Evolutionary conservation across 2,329 filamentous ascomycete genomes (phyloP).

Genomic region (Chaetomiaceae sp.): DNA sequence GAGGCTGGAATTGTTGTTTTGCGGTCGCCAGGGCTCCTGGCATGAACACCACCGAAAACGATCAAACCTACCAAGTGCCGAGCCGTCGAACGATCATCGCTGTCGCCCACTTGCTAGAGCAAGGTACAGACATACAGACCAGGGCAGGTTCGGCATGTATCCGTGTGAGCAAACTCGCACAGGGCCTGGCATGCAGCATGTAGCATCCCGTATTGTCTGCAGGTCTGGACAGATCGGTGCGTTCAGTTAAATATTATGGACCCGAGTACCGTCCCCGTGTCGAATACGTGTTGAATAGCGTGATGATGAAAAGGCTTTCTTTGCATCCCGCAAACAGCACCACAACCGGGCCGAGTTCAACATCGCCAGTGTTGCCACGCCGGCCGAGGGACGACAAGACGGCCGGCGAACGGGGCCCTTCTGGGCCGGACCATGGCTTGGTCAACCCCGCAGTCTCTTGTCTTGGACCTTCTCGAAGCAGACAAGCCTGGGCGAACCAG

Average conservation of each 20-base stretch:
- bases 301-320: too few species aligned
- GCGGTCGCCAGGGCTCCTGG: background rate
- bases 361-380: background rate
- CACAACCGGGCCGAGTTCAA: background rate
- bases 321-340: too few species aligned
- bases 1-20: background rate
- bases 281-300: too few species aligned
- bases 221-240: too few species aligned
- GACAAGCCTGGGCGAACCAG: constrained; percentile 1
- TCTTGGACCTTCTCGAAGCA: constrained; percentile 6
- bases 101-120: background rate
- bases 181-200: too few species aligned
- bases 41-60: constrained; percentile 5
- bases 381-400: background rate
- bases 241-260: too few species aligned
- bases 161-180: too few species aligned
- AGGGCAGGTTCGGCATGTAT: too few species aligned
- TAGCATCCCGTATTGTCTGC: too few species aligned
- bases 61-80: constrained; percentile 10
- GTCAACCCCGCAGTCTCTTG: constrained; percentile 1
- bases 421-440: background rate
- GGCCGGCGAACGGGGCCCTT: too few species aligned
- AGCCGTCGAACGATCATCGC: constrained; percentile 1
- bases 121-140: too few species aligned
- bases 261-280: too few species aligned